A percentile compares a stretch with the other conserved stretches of the same genome.
phyloP scores from a whole-genome alignment of 2,329 filamentous ascomycete genomes.

The Clonostachys rosea region DNA sequence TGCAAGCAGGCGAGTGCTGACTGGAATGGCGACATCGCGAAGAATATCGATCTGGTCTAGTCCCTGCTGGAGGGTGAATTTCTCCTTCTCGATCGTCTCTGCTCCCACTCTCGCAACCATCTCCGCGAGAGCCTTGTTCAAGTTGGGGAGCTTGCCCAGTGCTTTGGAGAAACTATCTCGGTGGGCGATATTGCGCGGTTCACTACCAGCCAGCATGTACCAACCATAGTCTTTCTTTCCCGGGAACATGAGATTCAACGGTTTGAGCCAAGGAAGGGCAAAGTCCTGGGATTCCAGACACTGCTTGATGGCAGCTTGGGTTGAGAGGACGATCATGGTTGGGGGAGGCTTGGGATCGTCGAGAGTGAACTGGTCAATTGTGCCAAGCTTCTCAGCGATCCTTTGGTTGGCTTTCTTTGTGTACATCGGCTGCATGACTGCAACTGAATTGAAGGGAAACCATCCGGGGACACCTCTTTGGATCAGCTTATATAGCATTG shows the following conservation, averaged over 20 bases:
- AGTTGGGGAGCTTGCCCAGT: conserved; percentile 23
- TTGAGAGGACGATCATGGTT: conserved; percentile 16
- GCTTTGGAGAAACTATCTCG: conserved; percentile 21
- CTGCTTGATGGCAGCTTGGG: conserved; percentile 19
- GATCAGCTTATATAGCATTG: conserved; percentile 39
- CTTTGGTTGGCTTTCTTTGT: conserved; percentile 31
- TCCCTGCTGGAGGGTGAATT: conserved; percentile 25
- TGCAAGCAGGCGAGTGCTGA: conserved; percentile 49
- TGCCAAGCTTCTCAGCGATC: conserved; percentile 31
- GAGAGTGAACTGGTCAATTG: conserved; percentile 21
- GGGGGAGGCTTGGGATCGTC: conserved; percentile 27
- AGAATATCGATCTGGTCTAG: conserved; percentile 34
- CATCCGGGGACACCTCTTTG: conserved; percentile 36
- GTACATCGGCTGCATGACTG: conserved; percentile 40
- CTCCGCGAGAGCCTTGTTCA: conserved; percentile 18
- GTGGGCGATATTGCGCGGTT: conserved; percentile 19
- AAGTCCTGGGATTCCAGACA: conserved; percentile 24
- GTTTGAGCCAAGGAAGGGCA: conserved; percentile 22
- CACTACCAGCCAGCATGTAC: conserved; percentile 32
- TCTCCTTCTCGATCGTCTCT: conserved; percentile 32
- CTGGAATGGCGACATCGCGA: conserved; percentile 53
- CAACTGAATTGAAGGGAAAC: conserved; percentile 35
- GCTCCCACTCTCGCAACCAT: conserved; percentile 24
- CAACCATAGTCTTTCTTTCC: conserved; percentile 28
- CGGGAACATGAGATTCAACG: conserved; percentile 22